Conservation (phyloP, 352 stramenopile species). For the Globisporangium iwayamae region DNA sequence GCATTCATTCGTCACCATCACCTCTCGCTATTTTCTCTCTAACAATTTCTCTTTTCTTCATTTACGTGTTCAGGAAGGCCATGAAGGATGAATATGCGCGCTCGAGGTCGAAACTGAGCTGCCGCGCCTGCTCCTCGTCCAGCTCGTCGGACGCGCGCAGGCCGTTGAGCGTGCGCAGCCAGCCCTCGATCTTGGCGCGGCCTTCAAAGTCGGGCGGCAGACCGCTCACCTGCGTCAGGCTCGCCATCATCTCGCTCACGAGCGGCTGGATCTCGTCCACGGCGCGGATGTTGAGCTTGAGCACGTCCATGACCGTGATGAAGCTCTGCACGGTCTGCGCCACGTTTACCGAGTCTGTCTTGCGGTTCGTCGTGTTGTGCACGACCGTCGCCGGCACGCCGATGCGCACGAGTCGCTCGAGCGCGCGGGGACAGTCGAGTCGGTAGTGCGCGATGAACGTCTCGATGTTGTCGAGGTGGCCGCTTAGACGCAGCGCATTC, state of each 20-base stretch:
- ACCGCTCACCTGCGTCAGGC: conserved; percentile 92
- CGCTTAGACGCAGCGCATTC: conserved; percentile 83
- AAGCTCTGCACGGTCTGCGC: conserved; percentile 96
- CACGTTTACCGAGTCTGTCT: conserved; percentile 88
- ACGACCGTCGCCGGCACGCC: conserved; percentile 93
- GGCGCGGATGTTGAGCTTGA: conserved; percentile 96
- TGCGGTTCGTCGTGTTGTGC: conserved; percentile 76
- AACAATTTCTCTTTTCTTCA: not conserved
- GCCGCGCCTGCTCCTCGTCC: conserved; percentile 92
- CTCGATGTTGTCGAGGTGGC: conserved; percentile 66
- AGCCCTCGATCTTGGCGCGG: conserved; percentile 92
- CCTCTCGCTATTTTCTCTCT: conserved; percentile 1
- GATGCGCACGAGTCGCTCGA: conserved; percentile 92
- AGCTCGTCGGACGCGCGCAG: conserved; percentile 97
- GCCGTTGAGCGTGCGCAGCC: conserved; percentile 94
- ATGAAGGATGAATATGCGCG: conserved; percentile 94
- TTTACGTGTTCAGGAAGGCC: conserved; percentile 81
- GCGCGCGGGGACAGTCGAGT: conserved; percentile 94
- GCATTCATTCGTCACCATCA: too few species aligned
- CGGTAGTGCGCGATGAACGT: conserved; percentile 94
- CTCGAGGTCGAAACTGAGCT: conserved; percentile 96
- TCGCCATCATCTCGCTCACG: conserved; percentile 95
- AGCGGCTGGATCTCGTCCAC: conserved; percentile 98
- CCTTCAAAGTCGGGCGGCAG: conserved; percentile 93
- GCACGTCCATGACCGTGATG: conserved; percentile 98